Conservation (phyloP, 202 grass and related monocot genomes). For the Musa balbisiana region DNA sequence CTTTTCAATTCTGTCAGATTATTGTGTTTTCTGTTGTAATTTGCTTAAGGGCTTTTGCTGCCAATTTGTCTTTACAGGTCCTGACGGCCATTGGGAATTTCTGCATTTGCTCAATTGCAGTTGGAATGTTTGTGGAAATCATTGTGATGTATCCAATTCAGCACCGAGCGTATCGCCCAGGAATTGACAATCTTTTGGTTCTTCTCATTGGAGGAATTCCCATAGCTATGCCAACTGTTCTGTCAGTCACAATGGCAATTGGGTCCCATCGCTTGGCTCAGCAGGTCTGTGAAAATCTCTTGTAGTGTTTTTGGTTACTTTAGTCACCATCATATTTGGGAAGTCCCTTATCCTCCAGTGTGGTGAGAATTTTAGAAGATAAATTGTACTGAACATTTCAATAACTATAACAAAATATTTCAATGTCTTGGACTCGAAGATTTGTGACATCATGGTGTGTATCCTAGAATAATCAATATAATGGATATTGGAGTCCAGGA, state of each 20-base stretch:
- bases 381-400: not conserved
- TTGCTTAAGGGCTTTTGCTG: not conserved
- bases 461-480: not conserved
- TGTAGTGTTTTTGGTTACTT: not conserved
- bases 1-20: not conserved
- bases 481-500: not conserved
- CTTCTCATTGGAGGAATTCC: conserved; percentile 80
- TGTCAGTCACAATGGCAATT: conserved; percentile 80
- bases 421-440: not conserved
- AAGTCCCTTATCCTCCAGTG: not conserved
- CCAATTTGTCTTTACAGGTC: conserved; percentile 28
- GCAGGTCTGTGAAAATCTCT: conserved; percentile 31
- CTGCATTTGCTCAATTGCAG: conserved; percentile 62
- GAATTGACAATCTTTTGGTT: conserved; percentile 76
- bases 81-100: conserved; percentile 69
- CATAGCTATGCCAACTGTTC: conserved; percentile 80
- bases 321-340: not conserved
- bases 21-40: not conserved
- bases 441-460: not conserved
- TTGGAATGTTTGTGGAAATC: conserved; percentile 48
- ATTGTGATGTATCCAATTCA: conserved; percentile 69
- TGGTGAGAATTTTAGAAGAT: not conserved
- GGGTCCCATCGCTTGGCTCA: conserved; percentile 53
- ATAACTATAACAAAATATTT: not conserved
- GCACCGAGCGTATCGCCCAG: conserved; percentile 46